Base-by-base conservation (phyloP, 441 rosid species). In the Pelargonium cotyledonis region DNA sequence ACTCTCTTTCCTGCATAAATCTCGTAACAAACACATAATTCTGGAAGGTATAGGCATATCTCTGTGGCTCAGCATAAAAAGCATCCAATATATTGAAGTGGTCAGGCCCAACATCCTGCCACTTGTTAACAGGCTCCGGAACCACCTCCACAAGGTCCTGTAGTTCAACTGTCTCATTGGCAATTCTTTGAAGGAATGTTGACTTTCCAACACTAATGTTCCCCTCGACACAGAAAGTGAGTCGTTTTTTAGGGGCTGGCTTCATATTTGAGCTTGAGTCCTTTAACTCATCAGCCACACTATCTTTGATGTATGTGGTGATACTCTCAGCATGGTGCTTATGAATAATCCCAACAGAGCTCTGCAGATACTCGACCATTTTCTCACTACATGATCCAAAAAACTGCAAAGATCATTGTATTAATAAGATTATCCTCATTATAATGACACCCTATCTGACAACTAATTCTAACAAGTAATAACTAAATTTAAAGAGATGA, bases 41-140 rank as follows among this genome's bases (percentile, higher is more conserved):
- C 88, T 94, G 99, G 80, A 94, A 94, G 63, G 99, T 94, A 75
- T 91, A 94, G 29, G 99, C 99, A 85, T 94, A 94, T 82, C 99
- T 83, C 65, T 85, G 83, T 1, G 99, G 99, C 72, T 90, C 94
- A 6, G 91, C 89, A 82, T 94, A 94, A 79, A 87, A 94, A 26
- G 99, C 97, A 77, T 90, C 92, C 46, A 94, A 73, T 66, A 94
- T 87, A 74, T 94, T 94, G 69, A 91, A 94, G 80, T 94, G 97
- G 71, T 90, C 97, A 69, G 99, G 99, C 26, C 99, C 97, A 74
- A 94, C 63, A 81, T 95, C 87, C 83, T 95, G 99, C 99, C 99
- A 95, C 80, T 91, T 95, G 66, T 79, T 81, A 81, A 94, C 83
- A 8, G 97, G 99, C 77, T 94, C 99, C 14, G 99, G 99, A 61